A percentile compares a stretch with the other conserved stretches of the same genome.
These are phyloP conservation scores for Globisporangium lucens DNA, from an alignment of 352 stramenopile species.

Conservation along the genomic window DNA sequence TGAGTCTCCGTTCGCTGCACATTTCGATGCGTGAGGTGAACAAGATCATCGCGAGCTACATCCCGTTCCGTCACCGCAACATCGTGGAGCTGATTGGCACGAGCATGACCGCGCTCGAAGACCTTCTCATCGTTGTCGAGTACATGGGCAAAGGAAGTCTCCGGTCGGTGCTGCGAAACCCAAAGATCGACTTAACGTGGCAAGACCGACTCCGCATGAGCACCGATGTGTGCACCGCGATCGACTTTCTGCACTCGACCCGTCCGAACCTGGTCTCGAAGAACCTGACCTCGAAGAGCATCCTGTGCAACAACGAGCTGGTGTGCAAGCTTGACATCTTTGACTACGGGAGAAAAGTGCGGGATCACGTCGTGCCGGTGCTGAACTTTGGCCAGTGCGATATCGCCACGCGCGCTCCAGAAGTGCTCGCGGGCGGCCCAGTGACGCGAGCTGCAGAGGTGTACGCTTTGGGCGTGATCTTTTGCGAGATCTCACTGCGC, in stretches of 20 bases:
- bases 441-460: conserved; percentile 55
- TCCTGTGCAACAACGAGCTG: conserved; percentile 51
- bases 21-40: conserved; percentile 44
- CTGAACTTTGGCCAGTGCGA: conserved; percentile 52
- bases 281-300: conserved; percentile 55
- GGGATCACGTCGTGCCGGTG: conserved; percentile 39
- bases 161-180: conserved; percentile 43
- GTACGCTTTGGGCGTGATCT: conserved; percentile 68
- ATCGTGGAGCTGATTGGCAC: conserved; percentile 66
- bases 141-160: conserved; percentile 74
- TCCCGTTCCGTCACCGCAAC: conserved; percentile 62
- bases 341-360: conserved; percentile 51
- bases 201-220: conserved; percentile 45
- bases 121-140: conserved; percentile 70
- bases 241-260: conserved; percentile 51
- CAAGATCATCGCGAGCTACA: conserved; percentile 45
- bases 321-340: conserved; percentile 79
- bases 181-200: conserved; percentile 54
- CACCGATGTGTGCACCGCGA: conserved; percentile 40
- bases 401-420: conserved; percentile 50
- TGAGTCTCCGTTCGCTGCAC: conserved; percentile 35
- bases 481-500: conserved; percentile 65
- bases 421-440: conserved; percentile 48
- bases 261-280: conserved; percentile 33
- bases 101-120: conserved; percentile 48